Conservation (phyloP, 2,329 filamentous ascomycete species). For the Trichoderma simmonsii region DNA sequence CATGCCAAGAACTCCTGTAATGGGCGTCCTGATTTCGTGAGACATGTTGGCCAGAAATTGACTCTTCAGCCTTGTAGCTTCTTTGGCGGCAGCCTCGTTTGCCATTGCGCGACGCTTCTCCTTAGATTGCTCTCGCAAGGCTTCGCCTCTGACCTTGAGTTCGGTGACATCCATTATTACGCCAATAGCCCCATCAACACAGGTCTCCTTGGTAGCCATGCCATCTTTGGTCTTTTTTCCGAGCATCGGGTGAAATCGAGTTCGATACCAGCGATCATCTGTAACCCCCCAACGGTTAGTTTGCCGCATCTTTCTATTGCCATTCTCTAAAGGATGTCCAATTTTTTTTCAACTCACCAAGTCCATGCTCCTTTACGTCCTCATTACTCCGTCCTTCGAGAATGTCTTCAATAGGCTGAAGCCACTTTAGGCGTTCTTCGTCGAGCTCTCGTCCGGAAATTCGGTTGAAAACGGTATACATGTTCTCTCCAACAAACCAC, state of each 20-base stretch:
- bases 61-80: conserved; percentile 75
- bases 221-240: conserved; percentile 54
- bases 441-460: conserved; percentile 43
- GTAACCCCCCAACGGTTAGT: conserved; percentile 9
- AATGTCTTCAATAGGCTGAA: conserved; percentile 61
- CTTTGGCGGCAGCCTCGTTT: conserved; percentile 74
- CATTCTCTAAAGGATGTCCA: neutral
- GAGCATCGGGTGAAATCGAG: conserved; percentile 65
- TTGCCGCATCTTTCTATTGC: neutral
- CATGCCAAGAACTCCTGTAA: conserved; percentile 79
- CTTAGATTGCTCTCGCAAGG: conserved; percentile 60
- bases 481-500: conserved; percentile 58
- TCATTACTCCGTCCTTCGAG: conserved; percentile 58
- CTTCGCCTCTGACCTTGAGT: conserved; percentile 60
- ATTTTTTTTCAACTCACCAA: conserved; percentile 37
- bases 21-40: conserved; percentile 76
- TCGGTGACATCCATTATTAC: conserved; percentile 80
- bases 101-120: conserved; percentile 70
- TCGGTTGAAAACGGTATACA: conserved; percentile 62
- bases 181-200: conserved; percentile 69
- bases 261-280: conserved; percentile 67
- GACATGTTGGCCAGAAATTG: conserved; percentile 80
- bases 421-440: conserved; percentile 47
- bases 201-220: conserved; percentile 43
- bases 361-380: conserved; percentile 61